A percentile compares a stretch with the other conserved stretches of the same genome.
phyloP scores from a whole-genome alignment of 2,329 filamentous ascomycete species.

The Fusarium drepaniforme region DNA sequence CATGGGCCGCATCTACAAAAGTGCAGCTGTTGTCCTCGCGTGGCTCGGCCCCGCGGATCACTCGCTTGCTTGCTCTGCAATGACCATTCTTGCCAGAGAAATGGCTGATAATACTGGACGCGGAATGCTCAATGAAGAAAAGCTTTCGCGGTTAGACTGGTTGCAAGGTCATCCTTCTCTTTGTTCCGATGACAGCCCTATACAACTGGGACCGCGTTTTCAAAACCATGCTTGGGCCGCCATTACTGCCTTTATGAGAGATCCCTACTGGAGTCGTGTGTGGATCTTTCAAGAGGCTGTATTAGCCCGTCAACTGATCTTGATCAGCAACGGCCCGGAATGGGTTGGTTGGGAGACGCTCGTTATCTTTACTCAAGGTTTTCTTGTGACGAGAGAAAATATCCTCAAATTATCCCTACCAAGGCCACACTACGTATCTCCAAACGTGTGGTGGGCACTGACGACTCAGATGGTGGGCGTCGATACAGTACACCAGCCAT shows the following conservation, averaged over 20 bases:
- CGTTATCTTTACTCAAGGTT: background rate
- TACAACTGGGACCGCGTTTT: background rate
- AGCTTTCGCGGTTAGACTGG: background rate
- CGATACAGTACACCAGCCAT: background rate
- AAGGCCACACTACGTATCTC: background rate
- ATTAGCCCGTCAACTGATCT: background rate
- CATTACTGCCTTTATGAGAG: background rate
- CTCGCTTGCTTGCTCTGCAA: background rate
- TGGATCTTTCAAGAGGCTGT: background rate
- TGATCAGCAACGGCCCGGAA: background rate
- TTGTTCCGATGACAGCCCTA: background rate
- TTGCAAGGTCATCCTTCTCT: background rate
- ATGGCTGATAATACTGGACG: background rate
- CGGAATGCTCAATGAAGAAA: background rate
- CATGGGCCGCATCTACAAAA: background rate
- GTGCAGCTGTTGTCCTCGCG: background rate
- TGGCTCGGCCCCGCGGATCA: background rate
- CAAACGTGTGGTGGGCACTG: background rate
- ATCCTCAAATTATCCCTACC: background rate
- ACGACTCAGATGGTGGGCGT: background rate
- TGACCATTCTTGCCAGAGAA: background rate
- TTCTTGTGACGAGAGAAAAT: background rate
- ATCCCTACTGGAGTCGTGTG: background rate
- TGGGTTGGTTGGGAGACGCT: background rate
- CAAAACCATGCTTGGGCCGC: background rate